Evolutionary conservation across 192 early-diverging fungal genomes (phyloP).

Genomic region (Coemansia sp.): DNA sequence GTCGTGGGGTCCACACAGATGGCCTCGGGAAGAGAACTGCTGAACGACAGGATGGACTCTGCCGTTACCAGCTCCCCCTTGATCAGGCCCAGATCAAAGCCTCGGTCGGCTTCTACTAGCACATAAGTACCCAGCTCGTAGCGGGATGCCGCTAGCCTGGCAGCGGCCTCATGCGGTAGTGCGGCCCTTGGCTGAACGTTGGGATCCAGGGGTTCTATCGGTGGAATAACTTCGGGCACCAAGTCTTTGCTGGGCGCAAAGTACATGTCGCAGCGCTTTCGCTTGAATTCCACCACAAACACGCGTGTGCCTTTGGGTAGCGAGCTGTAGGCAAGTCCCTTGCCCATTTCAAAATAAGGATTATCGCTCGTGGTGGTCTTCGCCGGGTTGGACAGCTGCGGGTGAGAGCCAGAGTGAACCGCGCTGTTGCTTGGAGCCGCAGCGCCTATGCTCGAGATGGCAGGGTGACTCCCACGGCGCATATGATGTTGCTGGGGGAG

Average conservation of each 20-base stretch:
- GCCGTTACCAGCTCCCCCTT: constrained; percentile 32
- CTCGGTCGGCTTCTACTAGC: constrained; percentile 55
- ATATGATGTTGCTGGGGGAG: constrained; percentile 36
- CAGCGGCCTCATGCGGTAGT: not conserved
- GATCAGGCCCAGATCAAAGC: constrained; percentile 48
- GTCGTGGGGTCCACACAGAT: constrained; percentile 1
- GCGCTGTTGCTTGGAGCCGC: constrained; percentile 5
- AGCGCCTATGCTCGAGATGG: constrained; percentile 22
- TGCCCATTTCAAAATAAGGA: constrained; percentile 58
- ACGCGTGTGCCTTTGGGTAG: constrained; percentile 44
- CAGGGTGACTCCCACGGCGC: constrained; percentile 44
- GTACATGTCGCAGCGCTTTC: constrained; percentile 43
- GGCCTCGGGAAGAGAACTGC: constrained; percentile 12
- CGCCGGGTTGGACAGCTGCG: constrained; percentile 49
- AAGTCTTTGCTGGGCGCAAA: constrained; percentile 38
- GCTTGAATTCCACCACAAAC: constrained; percentile 57
- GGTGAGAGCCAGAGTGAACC: constrained; percentile 15
- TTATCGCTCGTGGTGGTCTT: constrained; percentile 52
- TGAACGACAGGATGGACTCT: constrained; percentile 32
- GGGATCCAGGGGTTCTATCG: constrained; percentile 22
- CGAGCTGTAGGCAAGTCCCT: constrained; percentile 37
- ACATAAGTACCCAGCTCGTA: constrained; percentile 35
- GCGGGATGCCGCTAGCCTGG: constrained; percentile 3
- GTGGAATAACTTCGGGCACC: constrained; percentile 30
- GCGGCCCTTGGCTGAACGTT: constrained; percentile 12